Percentiles rank a stretch among this genome's conserved stretches.
Conservation (phyloP, 2,329 filamentous ascomycete species). For the Aspergillus pseudotamarii region DNA sequence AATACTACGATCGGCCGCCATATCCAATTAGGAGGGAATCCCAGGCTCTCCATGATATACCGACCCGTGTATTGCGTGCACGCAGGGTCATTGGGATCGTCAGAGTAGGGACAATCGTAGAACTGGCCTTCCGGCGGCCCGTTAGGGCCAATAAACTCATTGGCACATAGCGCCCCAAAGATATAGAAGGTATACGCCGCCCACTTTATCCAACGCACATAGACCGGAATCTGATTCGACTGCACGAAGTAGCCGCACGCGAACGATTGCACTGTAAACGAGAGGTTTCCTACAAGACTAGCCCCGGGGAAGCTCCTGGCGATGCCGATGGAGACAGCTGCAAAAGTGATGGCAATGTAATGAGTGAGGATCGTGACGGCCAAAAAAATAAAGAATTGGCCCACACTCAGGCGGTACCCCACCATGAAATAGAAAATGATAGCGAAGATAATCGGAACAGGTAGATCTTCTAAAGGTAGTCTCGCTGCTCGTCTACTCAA, state of each 20-base stretch:
- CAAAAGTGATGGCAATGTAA: conserved; percentile 73
- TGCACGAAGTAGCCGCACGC: conserved; percentile 79
- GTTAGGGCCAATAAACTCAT: conserved; percentile 63
- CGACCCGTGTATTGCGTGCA: conserved; percentile 70
- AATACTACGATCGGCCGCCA: conserved; percentile 66
- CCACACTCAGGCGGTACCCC: conserved; percentile 66
- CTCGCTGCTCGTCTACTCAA: conserved; percentile 70
- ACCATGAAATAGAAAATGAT: conserved; percentile 78
- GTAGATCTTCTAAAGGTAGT: conserved; percentile 70
- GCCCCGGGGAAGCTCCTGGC: conserved; percentile 70
- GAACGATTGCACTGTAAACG: conserved; percentile 73
- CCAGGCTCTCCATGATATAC: conserved; percentile 70
- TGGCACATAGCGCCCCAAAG: conserved; percentile 70
- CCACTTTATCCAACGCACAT: conserved; percentile 75
- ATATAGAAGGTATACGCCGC: conserved; percentile 55
- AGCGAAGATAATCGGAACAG: conserved; percentile 71
- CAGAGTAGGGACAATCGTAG: conserved; percentile 69
- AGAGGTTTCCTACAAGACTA: conserved; percentile 71
- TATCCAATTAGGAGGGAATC: conserved; percentile 69
- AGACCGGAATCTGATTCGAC: conserved; percentile 71
- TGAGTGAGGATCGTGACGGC: conserved; percentile 69
- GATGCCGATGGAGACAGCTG: conserved; percentile 67
- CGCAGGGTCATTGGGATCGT: conserved; percentile 63
- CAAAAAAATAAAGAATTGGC: conserved; percentile 73
- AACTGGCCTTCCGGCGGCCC: conserved; percentile 58